These are phyloP conservation scores for Ophiostoma sp. DNA, from an alignment of 2,329 filamentous ascomycete species.

Conservation along the genomic window DNA sequence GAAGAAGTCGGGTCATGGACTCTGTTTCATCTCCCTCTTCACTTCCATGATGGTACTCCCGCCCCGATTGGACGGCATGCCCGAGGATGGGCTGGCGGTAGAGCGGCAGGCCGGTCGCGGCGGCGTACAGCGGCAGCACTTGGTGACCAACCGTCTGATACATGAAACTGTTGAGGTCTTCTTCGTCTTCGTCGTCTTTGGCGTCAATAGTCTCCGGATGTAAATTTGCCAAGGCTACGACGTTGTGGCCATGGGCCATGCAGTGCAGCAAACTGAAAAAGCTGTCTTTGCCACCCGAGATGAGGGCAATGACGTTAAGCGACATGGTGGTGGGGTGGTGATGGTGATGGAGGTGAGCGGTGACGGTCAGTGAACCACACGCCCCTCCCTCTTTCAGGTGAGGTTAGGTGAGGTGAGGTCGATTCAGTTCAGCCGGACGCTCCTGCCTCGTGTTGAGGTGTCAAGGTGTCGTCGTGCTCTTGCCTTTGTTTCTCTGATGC, in stretches of 20 bases:
- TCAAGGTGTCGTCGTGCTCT: background rate
- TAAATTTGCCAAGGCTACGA: conserved; percentile 88
- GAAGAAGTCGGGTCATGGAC: conserved; percentile 75
- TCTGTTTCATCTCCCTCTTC: conserved; percentile 74
- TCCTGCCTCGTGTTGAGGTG: background rate
- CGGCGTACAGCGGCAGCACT: conserved; percentile 79
- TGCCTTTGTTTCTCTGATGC: background rate
- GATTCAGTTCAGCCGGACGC: background rate
- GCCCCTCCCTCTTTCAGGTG: background rate
- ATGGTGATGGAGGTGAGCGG: background rate
- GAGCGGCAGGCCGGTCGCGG: conserved; percentile 76
- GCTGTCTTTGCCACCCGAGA: conserved; percentile 97
- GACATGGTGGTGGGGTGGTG: conserved; percentile 18
- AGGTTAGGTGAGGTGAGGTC: background rate
- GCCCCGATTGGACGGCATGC: conserved; percentile 65
- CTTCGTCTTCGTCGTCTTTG: conserved; percentile 46
- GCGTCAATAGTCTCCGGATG: conserved; percentile 54
- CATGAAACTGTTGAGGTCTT: conserved; percentile 96
- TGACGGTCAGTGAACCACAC: background rate
- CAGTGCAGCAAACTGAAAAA: conserved; percentile 93
- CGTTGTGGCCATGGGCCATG: conserved; percentile 75
- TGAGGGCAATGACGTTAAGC: conserved; percentile 81
- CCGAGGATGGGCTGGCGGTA: conserved; percentile 79
- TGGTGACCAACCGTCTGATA: conserved; percentile 96
- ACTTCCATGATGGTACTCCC: conserved; percentile 60